Evolutionary conservation across 768 basidiomycete species (phyloP), one percentile per base, ranked within the genome.

Genomic region (Saitozyma podzolica): DNA sequence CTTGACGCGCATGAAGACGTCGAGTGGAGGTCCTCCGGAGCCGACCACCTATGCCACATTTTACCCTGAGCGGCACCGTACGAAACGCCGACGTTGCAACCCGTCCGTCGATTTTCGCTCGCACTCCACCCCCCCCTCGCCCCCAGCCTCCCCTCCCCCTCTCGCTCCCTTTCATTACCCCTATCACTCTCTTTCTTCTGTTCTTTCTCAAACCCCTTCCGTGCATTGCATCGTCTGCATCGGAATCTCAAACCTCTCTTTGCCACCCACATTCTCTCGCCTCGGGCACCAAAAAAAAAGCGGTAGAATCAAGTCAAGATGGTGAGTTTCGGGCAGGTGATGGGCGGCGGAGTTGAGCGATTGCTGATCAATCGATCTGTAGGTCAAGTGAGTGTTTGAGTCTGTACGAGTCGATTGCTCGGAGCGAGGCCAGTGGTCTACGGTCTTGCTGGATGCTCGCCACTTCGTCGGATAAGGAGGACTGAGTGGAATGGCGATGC

Each of bases 371-470:
- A 55, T 56, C 54, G 53, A 40, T 29, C 29, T 29, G 29, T 52
- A 76, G 72, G 74, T 73, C 57, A 73, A 76, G 70, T 71, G 58
- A 74, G 69, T 70, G 17, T 58, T 67, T 14, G 8, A 51, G 19
- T 42, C 50, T 62, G 17, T 54, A 17, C 54, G 13, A 11, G 6
- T 45, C 48, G 47, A 17, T 14, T 48, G 47, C 29, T 29, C 29
- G 29, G 29, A 29, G 47, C 14, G 47, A 17, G 47, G 42, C 40
- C 13, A 49, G 48, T 52, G 14, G 39, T 43, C 41, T 43, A 17
- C n/a, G 29, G 40, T 40, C n/a, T 19, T 29, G 40, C 56, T 54
- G 45, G 57, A 29, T 29, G 29, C 29, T 45, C 17, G 47, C 6
- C 11, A 39, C n/a, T 41, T 57, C 10, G 37, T 10, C 37, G 40